These are phyloP conservation scores for Naganishia antarctica DNA, from an alignment of 768 basidiomycete species.

Conservation along the genomic window DNA sequence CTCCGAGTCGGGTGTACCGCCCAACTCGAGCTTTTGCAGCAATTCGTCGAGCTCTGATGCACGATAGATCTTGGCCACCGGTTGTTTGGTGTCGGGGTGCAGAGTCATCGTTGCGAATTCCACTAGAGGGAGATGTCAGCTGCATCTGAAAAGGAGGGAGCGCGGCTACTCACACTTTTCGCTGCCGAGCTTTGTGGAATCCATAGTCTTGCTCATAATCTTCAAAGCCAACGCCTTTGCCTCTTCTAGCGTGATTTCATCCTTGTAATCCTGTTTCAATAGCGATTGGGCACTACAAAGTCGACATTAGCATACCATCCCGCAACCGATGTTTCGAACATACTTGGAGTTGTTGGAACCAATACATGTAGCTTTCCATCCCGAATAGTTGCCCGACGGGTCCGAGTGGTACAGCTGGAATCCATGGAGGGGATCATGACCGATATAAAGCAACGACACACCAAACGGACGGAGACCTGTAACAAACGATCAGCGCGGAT, in stretches of 20 bases:
- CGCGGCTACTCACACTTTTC: conserved; percentile 72
- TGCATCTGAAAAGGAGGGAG: not conserved
- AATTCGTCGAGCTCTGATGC: conserved; percentile 83
- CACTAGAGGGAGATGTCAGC: conserved; percentile 55
- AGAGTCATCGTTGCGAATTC: conserved; percentile 93
- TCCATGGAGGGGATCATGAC: conserved; percentile 88
- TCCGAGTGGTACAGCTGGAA: conserved; percentile 99
- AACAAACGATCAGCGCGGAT: not conserved
- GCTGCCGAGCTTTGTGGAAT: conserved; percentile 89
- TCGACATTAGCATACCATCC: not conserved
- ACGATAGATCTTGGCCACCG: conserved; percentile 84
- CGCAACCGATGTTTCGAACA: not conserved
- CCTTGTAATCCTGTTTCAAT: conserved; percentile 97
- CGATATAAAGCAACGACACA: conserved; percentile 92
- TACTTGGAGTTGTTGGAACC: conserved; percentile 83
- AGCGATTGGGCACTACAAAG: conserved; percentile 74
- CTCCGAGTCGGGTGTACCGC: conserved; percentile 68
- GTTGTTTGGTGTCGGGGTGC: conserved; percentile 68
- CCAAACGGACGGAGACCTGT: conserved; percentile 94
- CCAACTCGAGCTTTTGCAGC: conserved; percentile 70
- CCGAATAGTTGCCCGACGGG: conserved; percentile 95
- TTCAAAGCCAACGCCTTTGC: conserved; percentile 85
- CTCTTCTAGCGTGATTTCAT: conserved; percentile 82
- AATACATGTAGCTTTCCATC: conserved; percentile 96
- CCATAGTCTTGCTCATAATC: conserved; percentile 99